A percentile compares a stretch with the other conserved stretches of the same genome.
These are phyloP conservation scores for Dactylellina cionopaga DNA, from an alignment of 2,329 filamentous ascomycete genomes.

Conservation along the genomic window DNA sequence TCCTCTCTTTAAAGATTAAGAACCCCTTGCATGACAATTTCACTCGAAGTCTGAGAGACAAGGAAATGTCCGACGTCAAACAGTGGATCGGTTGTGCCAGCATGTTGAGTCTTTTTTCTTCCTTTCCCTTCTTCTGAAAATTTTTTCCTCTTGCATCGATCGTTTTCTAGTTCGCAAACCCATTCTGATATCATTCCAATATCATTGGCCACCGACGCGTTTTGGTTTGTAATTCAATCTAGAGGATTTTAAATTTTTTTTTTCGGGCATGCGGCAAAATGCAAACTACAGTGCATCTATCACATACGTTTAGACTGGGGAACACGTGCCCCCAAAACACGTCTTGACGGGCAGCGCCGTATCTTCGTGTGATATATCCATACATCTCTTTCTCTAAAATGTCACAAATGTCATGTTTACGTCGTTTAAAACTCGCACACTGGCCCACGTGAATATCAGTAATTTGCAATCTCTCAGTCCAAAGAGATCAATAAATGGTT, in stretches of 20 bases:
- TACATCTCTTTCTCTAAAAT: too few species aligned
- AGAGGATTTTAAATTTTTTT: neutral
- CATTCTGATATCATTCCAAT: slow-evolving; percentile 11
- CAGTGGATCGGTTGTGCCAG: slow-evolving; percentile 20
- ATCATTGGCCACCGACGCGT: slow-evolving; percentile 35
- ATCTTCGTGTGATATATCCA: too few species aligned
- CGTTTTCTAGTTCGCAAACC: slow-evolving; percentile 2
- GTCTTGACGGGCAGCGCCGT: neutral
- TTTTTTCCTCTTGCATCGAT: slow-evolving; percentile 38
- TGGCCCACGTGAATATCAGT: slow-evolving; percentile 4
- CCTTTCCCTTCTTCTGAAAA: neutral
- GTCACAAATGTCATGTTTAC: slow-evolving; percentile 6
- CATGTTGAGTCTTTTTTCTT: neutral
- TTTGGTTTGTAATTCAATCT: slow-evolving; percentile 16
- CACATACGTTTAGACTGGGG: slow-evolving; percentile 5
- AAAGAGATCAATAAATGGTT: neutral
- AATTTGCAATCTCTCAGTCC: neutral
- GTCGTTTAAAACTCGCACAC: neutral
- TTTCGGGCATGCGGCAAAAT: slow-evolving; percentile 1
- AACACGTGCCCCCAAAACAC: slow-evolving; percentile 26
- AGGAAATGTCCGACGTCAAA: slow-evolving; percentile 13
- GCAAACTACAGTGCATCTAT: neutral
- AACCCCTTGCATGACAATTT: slow-evolving; percentile 39
- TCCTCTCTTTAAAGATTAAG: neutral
- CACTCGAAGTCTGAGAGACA: slow-evolving; percentile 10